Evolutionary conservation across 768 basidiomycete genomes (phyloP).

Genomic region (Podaxis rugospora): DNA sequence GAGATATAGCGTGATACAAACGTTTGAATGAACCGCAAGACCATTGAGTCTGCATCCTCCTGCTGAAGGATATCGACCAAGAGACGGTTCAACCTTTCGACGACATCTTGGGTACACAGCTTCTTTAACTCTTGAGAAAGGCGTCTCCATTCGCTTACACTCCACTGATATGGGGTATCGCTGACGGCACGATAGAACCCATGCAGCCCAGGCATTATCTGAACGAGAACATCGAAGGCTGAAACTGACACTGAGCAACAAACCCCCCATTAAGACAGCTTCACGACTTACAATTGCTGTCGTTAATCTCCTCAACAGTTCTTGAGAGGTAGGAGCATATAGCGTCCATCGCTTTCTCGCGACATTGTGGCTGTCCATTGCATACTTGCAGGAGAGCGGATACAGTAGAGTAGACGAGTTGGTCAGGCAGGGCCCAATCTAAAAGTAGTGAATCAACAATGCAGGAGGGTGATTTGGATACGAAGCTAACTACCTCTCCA

Average conservation of each 20-base stretch:
- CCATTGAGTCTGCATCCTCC: conserved; percentile 45
- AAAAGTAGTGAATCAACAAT: conserved; percentile 9
- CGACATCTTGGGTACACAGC: conserved; percentile 60
- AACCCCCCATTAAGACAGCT: background rate
- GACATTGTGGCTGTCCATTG: conserved; percentile 44
- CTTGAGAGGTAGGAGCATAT: conserved; percentile 58
- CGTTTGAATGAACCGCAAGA: conserved; percentile 56
- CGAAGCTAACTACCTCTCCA: conserved; percentile 61
- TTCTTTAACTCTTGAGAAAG: conserved; percentile 49
- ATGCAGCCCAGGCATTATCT: conserved; percentile 77
- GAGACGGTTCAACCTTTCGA: conserved; percentile 71
- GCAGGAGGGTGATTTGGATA: background rate
- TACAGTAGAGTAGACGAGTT: conserved; percentile 74
- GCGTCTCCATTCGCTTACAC: conserved; percentile 55
- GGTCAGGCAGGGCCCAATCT: conserved; percentile 89
- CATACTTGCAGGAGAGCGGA: conserved; percentile 72
- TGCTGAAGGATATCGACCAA: conserved; percentile 59
- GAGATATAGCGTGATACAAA: conserved; percentile 74
- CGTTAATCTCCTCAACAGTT: conserved; percentile 52
- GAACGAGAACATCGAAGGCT: conserved; percentile 74
- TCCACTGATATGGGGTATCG: conserved; percentile 76
- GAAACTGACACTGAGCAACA: conserved; percentile 4
- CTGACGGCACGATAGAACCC: conserved; percentile 85
- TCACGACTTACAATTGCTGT: conserved; percentile 46
- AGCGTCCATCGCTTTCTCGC: conserved; percentile 47